Evolutionary conservation across 176 grass and related monocot genomes (phyloP).

Genomic region (Carex littledalei): DNA sequence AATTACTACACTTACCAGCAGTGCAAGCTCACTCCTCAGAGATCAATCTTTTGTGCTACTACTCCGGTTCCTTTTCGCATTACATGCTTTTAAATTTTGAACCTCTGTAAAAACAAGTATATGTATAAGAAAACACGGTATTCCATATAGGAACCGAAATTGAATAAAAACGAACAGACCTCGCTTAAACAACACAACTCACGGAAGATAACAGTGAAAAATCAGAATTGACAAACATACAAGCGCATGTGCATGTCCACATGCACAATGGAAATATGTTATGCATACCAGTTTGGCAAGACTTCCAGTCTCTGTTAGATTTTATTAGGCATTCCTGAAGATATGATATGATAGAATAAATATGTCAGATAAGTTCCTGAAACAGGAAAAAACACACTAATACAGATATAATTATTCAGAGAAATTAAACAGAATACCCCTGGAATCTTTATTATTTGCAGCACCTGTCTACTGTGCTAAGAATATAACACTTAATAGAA

Average conservation of each 20-base stretch:
- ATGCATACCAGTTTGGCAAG: conserved; percentile 70
- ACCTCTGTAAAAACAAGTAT: conserved; percentile 16
- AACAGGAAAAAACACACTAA: not conserved
- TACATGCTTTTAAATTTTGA: conserved; percentile 25
- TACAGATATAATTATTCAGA: not conserved
- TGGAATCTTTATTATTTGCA: not conserved
- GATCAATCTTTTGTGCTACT: conserved; percentile 6
- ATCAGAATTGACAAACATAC: not conserved
- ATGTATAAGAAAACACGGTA: not conserved
- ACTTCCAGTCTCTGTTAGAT: conserved; percentile 78
- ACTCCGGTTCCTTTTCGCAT: not conserved
- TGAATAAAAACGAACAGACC: not conserved
- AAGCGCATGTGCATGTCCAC: not conserved
- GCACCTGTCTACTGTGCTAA: not conserved
- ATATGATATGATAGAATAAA: not conserved
- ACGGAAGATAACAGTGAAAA: not conserved
- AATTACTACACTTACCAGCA: not conserved
- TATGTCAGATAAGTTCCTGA: not conserved
- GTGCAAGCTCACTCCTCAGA: not conserved
- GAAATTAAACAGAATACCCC: not conserved
- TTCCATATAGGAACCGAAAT: not conserved
- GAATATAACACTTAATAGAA: not conserved
- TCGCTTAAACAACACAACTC: not conserved
- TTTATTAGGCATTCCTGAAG: conserved; percentile 65
- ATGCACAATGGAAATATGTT: not conserved